A percentile compares a stretch with the other conserved stretches of the same genome.
These are phyloP conservation scores for Rutstroemia sp. DNA, from an alignment of 2,329 filamentous ascomycete genomes.

Conservation along the genomic window DNA sequence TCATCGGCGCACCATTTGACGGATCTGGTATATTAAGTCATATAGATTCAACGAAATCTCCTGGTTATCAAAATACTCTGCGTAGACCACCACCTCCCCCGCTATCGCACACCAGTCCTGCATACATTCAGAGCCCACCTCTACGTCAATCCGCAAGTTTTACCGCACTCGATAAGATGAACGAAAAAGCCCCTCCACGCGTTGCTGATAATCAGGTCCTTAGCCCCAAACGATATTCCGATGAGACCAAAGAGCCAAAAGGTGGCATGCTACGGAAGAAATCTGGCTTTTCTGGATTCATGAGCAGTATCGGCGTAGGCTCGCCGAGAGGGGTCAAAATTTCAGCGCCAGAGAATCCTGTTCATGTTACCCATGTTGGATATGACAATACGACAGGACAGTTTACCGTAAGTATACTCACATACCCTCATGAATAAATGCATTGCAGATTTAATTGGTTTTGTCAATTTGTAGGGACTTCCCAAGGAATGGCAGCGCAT, in stretches of 20 bases:
- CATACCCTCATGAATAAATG: not conserved
- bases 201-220: slow-evolving; percentile 39
- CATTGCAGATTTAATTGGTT: not conserved
- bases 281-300: slow-evolving; percentile 79
- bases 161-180: slow-evolving; percentile 44
- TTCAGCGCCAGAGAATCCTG: slow-evolving; percentile 94
- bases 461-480: slow-evolving; percentile 55
- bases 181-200: slow-evolving; percentile 37
- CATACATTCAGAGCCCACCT: slow-evolving; percentile 44
- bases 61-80: slow-evolving; percentile 29
- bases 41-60: slow-evolving; percentile 40
- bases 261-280: slow-evolving; percentile 66
- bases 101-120: slow-evolving; percentile 44
- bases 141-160: slow-evolving; percentile 63
- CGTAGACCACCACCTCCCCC: slow-evolving; percentile 37
- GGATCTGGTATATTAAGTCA: slow-evolving; percentile 53
- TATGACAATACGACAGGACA: slow-evolving; percentile 95
- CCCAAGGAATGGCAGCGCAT: slow-evolving; percentile 97
- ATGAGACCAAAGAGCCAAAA: slow-evolving; percentile 62
- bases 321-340: slow-evolving; percentile 89
- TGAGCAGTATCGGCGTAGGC: slow-evolving; percentile 72
- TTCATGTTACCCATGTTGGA: slow-evolving; percentile 95
- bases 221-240: slow-evolving; percentile 67
- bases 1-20: slow-evolving; percentile 60
- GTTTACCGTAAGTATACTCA: slow-evolving; percentile 63